A percentile compares a stretch with the other conserved stretches of the same genome.
Conservation (phyloP, 345 rosid species). For the Erysimum cheiranthoides region DNA sequence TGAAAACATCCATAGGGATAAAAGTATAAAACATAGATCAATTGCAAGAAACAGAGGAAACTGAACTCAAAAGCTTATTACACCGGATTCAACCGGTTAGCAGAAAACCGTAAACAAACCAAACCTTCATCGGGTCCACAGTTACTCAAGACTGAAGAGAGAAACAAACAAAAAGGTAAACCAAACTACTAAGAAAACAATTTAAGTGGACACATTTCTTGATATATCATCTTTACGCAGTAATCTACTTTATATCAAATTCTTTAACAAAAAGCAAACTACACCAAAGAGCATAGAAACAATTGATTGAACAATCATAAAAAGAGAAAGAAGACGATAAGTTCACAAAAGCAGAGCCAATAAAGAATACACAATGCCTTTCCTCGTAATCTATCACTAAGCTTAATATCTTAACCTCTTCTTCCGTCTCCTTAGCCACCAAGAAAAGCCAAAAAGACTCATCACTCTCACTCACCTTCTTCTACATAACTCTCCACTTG, state of each 20-base stretch:
- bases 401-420: slow-evolving; percentile 24
- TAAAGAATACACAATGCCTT: slow-evolving; percentile 41
- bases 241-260: slow-evolving; percentile 37
- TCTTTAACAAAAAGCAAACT: slow-evolving; percentile 45
- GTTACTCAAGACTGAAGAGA: slow-evolving; percentile 18
- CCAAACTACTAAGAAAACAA: slow-evolving; percentile 37
- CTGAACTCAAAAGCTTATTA: not conserved
- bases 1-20: not conserved
- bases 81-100: not conserved
- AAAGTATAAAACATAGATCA: not conserved
- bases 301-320: slow-evolving; percentile 40
- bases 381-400: slow-evolving; percentile 40
- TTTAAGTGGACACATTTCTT: slow-evolving; percentile 7
- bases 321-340: slow-evolving; percentile 21
- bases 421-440: slow-evolving; percentile 45
- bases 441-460: slow-evolving; percentile 43
- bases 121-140: slow-evolving; percentile 1
- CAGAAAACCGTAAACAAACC: slow-evolving; percentile 5
- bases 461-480: slow-evolving; percentile 26
- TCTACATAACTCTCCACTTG: slow-evolving; percentile 38
- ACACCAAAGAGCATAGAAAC: slow-evolving; percentile 34
- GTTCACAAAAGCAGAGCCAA: slow-evolving; percentile 42
- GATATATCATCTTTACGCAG: slow-evolving; percentile 26
- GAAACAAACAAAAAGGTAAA: slow-evolving; percentile 24
- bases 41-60: slow-evolving; percentile 11